Evolutionary conservation across 2,329 filamentous ascomycete genomes (phyloP), one percentile per base, ranked within the genome.

Genomic region (Hymenoscyphus linearis): DNA sequence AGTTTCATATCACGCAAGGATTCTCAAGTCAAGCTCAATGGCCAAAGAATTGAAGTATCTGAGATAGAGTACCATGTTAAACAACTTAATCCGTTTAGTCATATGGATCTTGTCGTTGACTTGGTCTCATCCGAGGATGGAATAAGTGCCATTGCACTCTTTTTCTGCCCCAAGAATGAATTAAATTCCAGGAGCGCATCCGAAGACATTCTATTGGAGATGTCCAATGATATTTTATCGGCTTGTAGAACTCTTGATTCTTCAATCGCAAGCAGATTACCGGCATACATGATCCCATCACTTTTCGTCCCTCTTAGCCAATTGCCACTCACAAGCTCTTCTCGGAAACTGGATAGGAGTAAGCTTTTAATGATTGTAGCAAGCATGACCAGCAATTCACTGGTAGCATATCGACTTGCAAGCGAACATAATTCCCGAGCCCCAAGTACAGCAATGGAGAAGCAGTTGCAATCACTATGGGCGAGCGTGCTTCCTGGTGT

Each of bases 1-100:
- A 80, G 82, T 34, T 87, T 87, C 69, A 72, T 78, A 52, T 79
- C 79, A 52, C 75, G 80, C 52, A 78, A 77, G 58, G 79, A 82
- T 66, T 74, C 74, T 1, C 80, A 82, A 66, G 73, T 82, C 40
- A 82, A 82, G 66, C 69, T 82, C 12, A 75, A 77, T 36, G 83
- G 82, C 53, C 80, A 74, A 57, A 66, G 79, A 62, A 72, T 79
- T 61, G 82, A 77, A 70, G 70, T 78, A 58, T 77, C 74, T 16
- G 78, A 77, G 68, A 77, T 77, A 55, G 80, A 76, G 79, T 55
- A 60, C 37, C 57, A 65, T 31, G 47, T 64, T 10, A 55, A 56
- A 16, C 18, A 40, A 27, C 26, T 4, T 7, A 25, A 40, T 18
- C n/a, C 57, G 3, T 53, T 53, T 12, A 26, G 40, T 7, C 22